Evolutionary conservation across 2,329 filamentous ascomycete species (phyloP).

Genomic region (Neoascochyta sp.): DNA sequence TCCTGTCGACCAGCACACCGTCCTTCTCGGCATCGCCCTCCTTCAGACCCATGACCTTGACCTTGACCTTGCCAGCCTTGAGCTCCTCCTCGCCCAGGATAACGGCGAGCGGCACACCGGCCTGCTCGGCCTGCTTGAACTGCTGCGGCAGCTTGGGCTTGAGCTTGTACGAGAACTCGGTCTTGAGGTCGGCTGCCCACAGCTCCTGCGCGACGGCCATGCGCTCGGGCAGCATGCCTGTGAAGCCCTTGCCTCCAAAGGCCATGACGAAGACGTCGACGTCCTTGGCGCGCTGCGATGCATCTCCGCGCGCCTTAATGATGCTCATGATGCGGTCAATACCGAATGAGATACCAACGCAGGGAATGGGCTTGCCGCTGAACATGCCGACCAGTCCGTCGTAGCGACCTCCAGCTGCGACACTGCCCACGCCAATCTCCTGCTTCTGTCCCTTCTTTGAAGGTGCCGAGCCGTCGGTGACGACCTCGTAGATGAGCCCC

Average conservation of each 20-base stretch:
- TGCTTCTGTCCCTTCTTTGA: constrained; percentile 34
- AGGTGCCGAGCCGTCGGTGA: constrained; percentile 72
- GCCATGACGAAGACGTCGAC: constrained; percentile 95
- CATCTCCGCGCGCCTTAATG: constrained; percentile 71
- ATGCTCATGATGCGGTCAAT: constrained; percentile 95
- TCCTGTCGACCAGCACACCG: constrained; percentile 68
- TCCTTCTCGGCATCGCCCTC: constrained; percentile 89
- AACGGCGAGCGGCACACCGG: constrained; percentile 77
- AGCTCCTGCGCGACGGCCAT: constrained; percentile 73
- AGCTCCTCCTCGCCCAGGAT: constrained; percentile 91
- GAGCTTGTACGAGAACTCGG: constrained; percentile 84
- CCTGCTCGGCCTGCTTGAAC: constrained; percentile 83
- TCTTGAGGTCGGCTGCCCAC: constrained; percentile 87
- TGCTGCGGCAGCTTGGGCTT: constrained; percentile 86
- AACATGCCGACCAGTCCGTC: constrained; percentile 96
- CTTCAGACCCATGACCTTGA: constrained; percentile 78
- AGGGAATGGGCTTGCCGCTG: constrained; percentile 83
- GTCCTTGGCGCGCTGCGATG: constrained; percentile 63
- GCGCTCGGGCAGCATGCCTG: constrained; percentile 74
- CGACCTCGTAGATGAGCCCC: constrained; percentile 83
- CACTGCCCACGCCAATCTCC: constrained; percentile 72
- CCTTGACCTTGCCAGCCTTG: constrained; percentile 74
- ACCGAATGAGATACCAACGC: constrained; percentile 87
- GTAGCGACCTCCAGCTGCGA: constrained; percentile 86
- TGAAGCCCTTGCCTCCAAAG: constrained; percentile 82